Evolutionary conservation across 2,329 filamentous ascomycete genomes (phyloP).

Genomic region (Tolypocladium tropicale): DNA sequence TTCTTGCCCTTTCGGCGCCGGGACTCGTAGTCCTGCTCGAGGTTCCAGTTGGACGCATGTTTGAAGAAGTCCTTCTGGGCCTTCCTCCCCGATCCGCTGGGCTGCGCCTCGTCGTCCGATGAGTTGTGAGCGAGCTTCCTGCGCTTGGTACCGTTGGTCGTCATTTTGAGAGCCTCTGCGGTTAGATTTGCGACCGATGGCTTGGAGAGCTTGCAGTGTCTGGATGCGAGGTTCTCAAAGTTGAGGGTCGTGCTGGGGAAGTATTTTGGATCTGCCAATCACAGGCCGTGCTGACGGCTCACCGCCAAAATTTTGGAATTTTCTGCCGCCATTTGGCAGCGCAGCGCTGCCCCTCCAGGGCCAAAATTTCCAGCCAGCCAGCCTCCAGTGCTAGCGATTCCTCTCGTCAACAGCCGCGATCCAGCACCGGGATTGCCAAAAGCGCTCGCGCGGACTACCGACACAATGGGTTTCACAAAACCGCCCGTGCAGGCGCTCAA

Average conservation of each 20-base stretch:
- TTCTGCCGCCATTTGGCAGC: conserved; percentile 17
- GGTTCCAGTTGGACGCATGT: conserved; percentile 73
- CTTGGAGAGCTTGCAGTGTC: neutral
- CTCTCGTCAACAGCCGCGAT: neutral
- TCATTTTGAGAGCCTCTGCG: conserved; percentile 25
- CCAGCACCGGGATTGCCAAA: neutral
- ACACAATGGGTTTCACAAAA: conserved; percentile 23
- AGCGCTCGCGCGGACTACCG: neutral
- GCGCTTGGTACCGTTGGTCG: conserved; percentile 41
- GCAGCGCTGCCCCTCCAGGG: conserved; percentile 6
- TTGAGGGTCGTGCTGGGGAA: conserved; percentile 2
- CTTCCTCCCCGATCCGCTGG: conserved; percentile 22
- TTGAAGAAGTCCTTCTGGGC: conserved; percentile 59
- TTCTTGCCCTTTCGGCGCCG: conserved; percentile 72
- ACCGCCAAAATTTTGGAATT: conserved; percentile 29
- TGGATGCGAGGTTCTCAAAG: neutral
- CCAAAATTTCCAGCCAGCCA: conserved; percentile 8
- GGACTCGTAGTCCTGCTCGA: conserved; percentile 85
- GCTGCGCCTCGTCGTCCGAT: conserved; percentile 32
- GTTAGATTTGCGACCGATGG: neutral
- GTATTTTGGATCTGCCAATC: conserved; percentile 11
- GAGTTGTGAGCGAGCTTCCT: conserved; percentile 46
- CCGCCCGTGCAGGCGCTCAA: conserved; percentile 28
- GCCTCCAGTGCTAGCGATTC: no score
- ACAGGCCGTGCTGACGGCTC: conserved; percentile 8